A percentile compares a stretch with the other conserved stretches of the same genome.
Evolutionary conservation across 2,329 filamentous ascomycete genomes (phyloP).

Genomic region (Colletotrichum cordylinicola): DNA sequence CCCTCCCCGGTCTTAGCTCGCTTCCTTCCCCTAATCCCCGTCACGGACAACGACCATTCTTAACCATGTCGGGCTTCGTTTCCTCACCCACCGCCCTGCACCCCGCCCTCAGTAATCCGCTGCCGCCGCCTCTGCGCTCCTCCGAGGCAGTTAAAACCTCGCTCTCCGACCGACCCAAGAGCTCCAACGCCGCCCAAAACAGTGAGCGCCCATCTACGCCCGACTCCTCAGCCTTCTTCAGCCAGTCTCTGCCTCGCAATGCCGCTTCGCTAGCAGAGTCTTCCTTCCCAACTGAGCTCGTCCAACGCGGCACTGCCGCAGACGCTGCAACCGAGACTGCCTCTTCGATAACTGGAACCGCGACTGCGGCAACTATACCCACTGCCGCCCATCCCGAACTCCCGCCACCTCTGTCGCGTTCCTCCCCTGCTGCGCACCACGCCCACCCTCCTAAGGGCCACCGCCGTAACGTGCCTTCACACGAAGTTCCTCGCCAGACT

Average conservation of each 20-base stretch:
- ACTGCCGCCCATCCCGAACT: slow-evolving; percentile 24
- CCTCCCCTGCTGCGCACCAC: slow-evolving; percentile 9
- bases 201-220: slow-evolving; percentile 15
- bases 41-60: slow-evolving; percentile 12
- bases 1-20: background rate
- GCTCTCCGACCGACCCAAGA: slow-evolving; percentile 28
- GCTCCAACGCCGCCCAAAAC: slow-evolving; percentile 25
- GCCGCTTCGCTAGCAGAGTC: slow-evolving; percentile 12
- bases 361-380: slow-evolving; percentile 16
- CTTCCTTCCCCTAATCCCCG: background rate
- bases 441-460: slow-evolving; percentile 30
- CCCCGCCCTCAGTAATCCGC: slow-evolving; percentile 50
- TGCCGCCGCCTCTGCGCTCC: slow-evolving; percentile 23
- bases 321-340: slow-evolving; percentile 17
- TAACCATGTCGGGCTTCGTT: slow-evolving; percentile 36
- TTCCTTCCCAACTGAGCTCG: background rate
- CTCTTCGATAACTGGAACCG: slow-evolving; percentile 2
- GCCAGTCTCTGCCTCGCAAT: slow-evolving; percentile 23
- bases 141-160: slow-evolving; percentile 31
- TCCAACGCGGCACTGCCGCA: slow-evolving; percentile 10
- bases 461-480: slow-evolving; percentile 59
- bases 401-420: slow-evolving; percentile 26
- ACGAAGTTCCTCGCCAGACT: slow-evolving; percentile 79
- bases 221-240: slow-evolving; percentile 17
- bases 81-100: slow-evolving; percentile 56